Conservation (phyloP, 2,329 filamentous ascomycete genomes). For the Westerdykella ornata region DNA sequence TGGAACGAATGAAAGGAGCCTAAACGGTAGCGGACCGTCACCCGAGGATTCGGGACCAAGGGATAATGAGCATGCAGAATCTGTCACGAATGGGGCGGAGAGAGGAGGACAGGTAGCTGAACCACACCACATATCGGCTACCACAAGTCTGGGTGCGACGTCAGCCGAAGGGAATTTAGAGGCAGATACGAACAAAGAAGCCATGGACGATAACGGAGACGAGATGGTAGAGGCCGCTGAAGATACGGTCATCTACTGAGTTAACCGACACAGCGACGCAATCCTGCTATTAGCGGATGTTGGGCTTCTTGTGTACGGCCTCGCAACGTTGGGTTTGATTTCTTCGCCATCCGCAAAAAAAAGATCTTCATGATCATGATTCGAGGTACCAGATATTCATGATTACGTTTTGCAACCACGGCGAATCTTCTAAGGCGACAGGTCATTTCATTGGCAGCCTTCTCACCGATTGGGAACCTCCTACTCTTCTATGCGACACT, state of each 20-base stretch:
- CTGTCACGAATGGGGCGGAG: slow-evolving; percentile 13
- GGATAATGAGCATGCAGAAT: slow-evolving; percentile 16
- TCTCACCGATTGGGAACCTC: too few species aligned
- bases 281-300: too few species aligned
- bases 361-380: too few species aligned
- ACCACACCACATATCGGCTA: slow-evolving; percentile 14
- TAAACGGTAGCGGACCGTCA: slow-evolving; percentile 16
- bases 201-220: slow-evolving; percentile 63
- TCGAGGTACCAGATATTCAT: too few species aligned
- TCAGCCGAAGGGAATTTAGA: slow-evolving; percentile 1
- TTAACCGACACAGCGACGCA: not conserved
- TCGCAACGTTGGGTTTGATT: too few species aligned
- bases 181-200: slow-evolving; percentile 39
- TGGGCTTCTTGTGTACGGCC: too few species aligned
- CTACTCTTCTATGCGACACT: too few species aligned
- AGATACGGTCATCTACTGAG: slow-evolving; percentile 84
- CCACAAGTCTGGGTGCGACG: slow-evolving; percentile 21
- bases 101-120: slow-evolving; percentile 11
- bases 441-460: too few species aligned
- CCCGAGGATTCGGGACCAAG: slow-evolving; percentile 21
- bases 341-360: too few species aligned
- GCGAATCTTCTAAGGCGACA: too few species aligned
- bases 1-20: too few species aligned
- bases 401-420: too few species aligned
- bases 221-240: slow-evolving; percentile 79